These are phyloP conservation scores for Chloropicon primus DNA, from an alignment of 139 green algal species.

Conservation along the genomic window DNA sequence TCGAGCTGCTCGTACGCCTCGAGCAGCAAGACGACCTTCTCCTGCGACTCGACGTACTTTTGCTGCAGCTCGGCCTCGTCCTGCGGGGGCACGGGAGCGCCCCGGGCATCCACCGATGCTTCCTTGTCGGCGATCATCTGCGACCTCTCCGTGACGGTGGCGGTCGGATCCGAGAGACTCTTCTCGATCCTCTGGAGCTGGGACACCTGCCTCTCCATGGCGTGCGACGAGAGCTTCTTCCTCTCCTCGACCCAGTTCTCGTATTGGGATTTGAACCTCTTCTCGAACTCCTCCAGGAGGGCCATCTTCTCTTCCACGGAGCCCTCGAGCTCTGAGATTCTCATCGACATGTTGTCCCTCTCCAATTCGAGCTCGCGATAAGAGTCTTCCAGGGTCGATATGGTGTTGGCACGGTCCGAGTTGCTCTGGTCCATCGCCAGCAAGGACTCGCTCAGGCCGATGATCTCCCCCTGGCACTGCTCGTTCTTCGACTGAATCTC, in stretches of 20 bases:
- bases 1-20: conserved; percentile 70
- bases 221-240: not conserved
- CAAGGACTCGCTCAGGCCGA: not conserved
- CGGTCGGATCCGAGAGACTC: not conserved
- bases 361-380: not conserved
- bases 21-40: conserved; percentile 34
- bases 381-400: not conserved
- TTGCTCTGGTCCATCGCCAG: not conserved
- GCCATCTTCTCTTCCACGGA: not conserved
- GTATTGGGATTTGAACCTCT: not conserved
- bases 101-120: too few relatives aligned
- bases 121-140: not conserved
- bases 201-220: not conserved
- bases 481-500: not conserved
- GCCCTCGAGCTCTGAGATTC: not conserved
- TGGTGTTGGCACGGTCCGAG: not conserved
- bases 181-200: not conserved
- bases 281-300: not conserved
- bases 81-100: not conserved
- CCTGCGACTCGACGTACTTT: not conserved
- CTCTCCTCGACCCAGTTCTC: not conserved
- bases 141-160: not conserved
- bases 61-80: not conserved
- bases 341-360: not conserved
- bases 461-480: not conserved